A percentile compares a stretch with the other conserved stretches of the same genome.
Conservation (phyloP, 805 yeast species). For the Cyberlindnera maritima region DNA sequence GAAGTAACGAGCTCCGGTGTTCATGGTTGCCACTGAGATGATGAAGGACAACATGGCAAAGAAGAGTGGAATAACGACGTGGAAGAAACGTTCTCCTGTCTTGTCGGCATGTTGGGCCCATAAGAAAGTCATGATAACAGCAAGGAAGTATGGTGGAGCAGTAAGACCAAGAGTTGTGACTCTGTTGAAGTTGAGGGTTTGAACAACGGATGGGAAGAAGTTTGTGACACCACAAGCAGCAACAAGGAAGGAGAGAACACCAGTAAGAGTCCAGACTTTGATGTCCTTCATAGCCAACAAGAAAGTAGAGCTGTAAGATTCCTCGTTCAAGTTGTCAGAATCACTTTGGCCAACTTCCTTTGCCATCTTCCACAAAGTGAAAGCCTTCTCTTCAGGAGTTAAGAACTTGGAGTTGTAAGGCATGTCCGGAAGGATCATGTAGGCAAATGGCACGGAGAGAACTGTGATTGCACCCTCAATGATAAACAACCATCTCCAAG, state of each 20-base stretch:
- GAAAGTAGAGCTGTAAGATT: constrained; percentile 35
- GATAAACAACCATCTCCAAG: constrained; percentile 68
- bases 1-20: constrained; percentile 56
- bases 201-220: constrained; percentile 60
- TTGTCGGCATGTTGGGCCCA: constrained; percentile 57
- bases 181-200: constrained; percentile 48
- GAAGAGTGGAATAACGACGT: constrained; percentile 41
- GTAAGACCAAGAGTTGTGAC: constrained; percentile 53
- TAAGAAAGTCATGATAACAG: constrained; percentile 46
- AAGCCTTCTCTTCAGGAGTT: constrained; percentile 43
- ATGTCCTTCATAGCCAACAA: constrained; percentile 37
- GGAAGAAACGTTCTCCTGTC: constrained; percentile 53
- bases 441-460: constrained; percentile 43
- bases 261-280: constrained; percentile 46
- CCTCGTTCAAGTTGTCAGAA: constrained; percentile 25
- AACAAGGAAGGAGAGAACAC: constrained; percentile 42
- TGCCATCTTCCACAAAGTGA: constrained; percentile 27
- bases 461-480: constrained; percentile 59
- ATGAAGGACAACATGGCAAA: constrained; percentile 45
- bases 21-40: constrained; percentile 46
- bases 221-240: constrained; percentile 62
- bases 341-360: constrained; percentile 30
- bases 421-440: constrained; percentile 49
- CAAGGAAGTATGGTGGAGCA: constrained; percentile 56
- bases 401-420: constrained; percentile 51